Evolutionary conservation across 2,329 filamentous ascomycete species (phyloP), one percentile per base, ranked within the genome.

Genomic region (Endocalyx cinctus): DNA sequence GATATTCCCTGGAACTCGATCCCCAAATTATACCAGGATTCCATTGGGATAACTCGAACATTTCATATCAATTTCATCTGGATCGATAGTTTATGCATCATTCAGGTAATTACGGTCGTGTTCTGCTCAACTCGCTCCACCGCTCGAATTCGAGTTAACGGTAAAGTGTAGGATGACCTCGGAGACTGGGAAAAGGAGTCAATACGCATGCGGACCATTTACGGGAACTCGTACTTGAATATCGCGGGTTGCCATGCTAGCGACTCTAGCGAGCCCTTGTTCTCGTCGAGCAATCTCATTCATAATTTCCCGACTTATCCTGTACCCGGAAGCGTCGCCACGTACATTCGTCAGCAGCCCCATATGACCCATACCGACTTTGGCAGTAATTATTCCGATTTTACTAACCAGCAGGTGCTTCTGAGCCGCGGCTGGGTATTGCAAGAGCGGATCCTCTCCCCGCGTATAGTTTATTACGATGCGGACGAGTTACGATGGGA

Each of bases 171-270:
- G 26, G 26, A 27, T 27, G 26, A 27, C 26, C 26, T 27, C 8
- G 26, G 10, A 27, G 26, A 27, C 26, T 27, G 26, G 26, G 26
- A 27, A 27, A 27, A 15, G 16, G 26, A 27, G 26, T 27, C 26
- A 15, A 27, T 27, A 27, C 26, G 26, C 13, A 27, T 27, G 26
- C n/a, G 26, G 13, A 27, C 13, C 16, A 15, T 27, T 14, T 27
- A 27, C 26, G 13, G 26, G 13, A 27, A 27, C 13, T 27, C 26
- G 16, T 27, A 27, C 13, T 27, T 27, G 26, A 27, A 27, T 15
- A 27, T 27, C 16, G 26, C 26, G 26, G 26, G 12, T 12, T 27
- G 26, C 13, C 26, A 14, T 14, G 26, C 26, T 13, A 12, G 26
- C 16, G 26, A 27, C 7, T 14, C 26, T 7, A 13, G 26, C 26